A percentile compares a stretch with the other conserved stretches of the same genome.
phyloP scores from a whole-genome alignment of 345 rosid genomes.

The Pugionium cornutum region DNA sequence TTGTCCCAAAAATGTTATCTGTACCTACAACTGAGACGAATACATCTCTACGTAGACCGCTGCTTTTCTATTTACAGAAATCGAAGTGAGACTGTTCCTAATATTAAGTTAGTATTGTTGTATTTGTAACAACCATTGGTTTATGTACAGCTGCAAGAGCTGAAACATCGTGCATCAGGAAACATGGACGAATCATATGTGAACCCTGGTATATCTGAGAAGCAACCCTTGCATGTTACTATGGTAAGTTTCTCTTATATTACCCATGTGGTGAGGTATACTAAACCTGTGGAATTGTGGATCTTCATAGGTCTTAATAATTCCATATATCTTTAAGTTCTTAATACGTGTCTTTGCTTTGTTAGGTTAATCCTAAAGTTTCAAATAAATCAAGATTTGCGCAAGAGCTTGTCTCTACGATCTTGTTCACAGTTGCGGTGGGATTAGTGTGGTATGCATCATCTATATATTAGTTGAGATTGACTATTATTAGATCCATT shows the following conservation, averaged over 20 bases:
- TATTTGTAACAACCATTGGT: constrained; percentile 20
- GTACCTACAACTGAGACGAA: neutral
- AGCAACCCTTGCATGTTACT: constrained; percentile 91
- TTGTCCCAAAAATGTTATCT: neutral
- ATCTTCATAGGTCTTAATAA: neutral
- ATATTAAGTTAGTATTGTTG: constrained; percentile 15
- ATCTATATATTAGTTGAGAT: constrained; percentile 9
- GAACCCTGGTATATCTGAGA: constrained; percentile 86
- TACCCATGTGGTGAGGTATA: constrained; percentile 6
- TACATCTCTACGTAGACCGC: neutral
- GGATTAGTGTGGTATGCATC: constrained; percentile 79
- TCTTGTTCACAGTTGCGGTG: constrained; percentile 83
- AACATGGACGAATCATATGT: constrained; percentile 65
- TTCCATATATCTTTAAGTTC: constrained; percentile 4
- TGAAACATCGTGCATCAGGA: constrained; percentile 87
- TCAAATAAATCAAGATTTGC: constrained; percentile 79
- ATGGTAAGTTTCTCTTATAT: constrained; percentile 57
- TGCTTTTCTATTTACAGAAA: neutral
- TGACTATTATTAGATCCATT: neutral
- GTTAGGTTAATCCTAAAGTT: constrained; percentile 83
- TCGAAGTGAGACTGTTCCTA: neutral
- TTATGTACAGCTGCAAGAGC: constrained; percentile 76
- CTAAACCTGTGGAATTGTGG: neutral
- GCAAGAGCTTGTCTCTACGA: constrained; percentile 88
- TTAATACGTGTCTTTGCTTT: constrained; percentile 22